Conservation (phyloP, 805 yeast species). For the Suhomyces faveliae region DNA sequence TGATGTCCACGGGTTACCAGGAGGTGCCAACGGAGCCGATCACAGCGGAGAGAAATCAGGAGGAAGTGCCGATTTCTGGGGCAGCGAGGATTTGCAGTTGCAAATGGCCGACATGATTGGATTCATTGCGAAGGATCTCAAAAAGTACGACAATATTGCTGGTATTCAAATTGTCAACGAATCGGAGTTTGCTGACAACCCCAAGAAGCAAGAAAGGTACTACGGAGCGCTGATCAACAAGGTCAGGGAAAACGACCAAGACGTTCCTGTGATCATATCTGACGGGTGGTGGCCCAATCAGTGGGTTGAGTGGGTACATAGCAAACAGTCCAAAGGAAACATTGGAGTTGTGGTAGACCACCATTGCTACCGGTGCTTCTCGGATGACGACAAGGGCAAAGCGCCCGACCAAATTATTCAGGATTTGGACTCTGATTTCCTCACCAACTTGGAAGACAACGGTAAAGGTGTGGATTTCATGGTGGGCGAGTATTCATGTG, state of each 20-base stretch:
- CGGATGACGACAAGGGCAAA: conserved; percentile 67
- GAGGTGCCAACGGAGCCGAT: conserved; percentile 84
- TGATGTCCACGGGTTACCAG: conserved; percentile 88
- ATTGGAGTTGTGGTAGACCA: conserved; percentile 76
- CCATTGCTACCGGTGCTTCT: conserved; percentile 84
- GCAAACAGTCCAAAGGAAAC: conserved; percentile 34
- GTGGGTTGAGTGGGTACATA: conserved; percentile 67
- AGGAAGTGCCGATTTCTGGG: conserved; percentile 67
- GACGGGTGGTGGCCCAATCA: conserved; percentile 93
- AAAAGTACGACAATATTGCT: conserved; percentile 60
- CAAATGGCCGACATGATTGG: conserved; percentile 51
- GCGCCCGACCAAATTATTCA: conserved; percentile 60
- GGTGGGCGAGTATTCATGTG: conserved; percentile 91
- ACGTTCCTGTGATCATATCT: conserved; percentile 73
- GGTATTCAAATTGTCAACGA: conserved; percentile 90
- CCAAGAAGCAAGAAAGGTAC: conserved; percentile 55
- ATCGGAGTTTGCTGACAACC: conserved; percentile 57
- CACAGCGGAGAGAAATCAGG: conserved; percentile 71
- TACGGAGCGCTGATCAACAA: conserved; percentile 62
- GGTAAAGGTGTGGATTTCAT: conserved; percentile 60
- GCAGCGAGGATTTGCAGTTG: conserved; percentile 36
- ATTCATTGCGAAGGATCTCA: conserved; percentile 62
- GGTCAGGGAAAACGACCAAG: conserved; percentile 54
- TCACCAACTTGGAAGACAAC: conserved; percentile 47
- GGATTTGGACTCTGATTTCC: conserved; percentile 51